Evolutionary conservation across 2,329 filamentous ascomycete genomes (phyloP), one percentile per base, ranked within the genome.

Genomic region (Fusarium torreyae): DNA sequence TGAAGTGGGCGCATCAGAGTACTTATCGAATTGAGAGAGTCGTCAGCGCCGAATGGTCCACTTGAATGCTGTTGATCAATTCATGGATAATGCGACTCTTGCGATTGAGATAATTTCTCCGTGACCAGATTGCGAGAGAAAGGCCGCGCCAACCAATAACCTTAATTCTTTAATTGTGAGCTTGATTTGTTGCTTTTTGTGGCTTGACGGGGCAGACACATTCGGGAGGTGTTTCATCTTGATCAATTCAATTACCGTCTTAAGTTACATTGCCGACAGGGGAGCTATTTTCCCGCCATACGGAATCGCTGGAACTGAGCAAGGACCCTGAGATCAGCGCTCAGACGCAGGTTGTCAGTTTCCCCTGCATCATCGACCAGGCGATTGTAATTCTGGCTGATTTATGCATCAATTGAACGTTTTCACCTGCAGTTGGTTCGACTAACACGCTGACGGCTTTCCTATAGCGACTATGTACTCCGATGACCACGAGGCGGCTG

Each of bases 261-360:
- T 51, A 20, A 7, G 63, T 66, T 54, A 36, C 56, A 66, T 45
- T 53, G 24, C 20, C 18, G 44, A 31, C 28, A 31, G 28, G 28
- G 28, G 28, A 31, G 28, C 28, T 17, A 22, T 61, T 66, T 66
- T 48, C 59, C 63, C 63, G 40, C 63, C 63, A 66, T 50, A 46
- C 49, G 49, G 34, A 39, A 26, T 6, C 11, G 5, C 18, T 33
- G 28, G 39, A 5, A 14, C 8, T 11, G 42, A 11, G 24, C 42
- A 28, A 26, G 42, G 42, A 15, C 22, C 42, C 22, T 5, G 8
- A 17, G 42, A 44, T 44, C 42, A n/a, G 42, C 42, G 13, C 15
- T 15, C 20, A 40, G 10, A 39, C 13, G 38, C 10, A 39, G 38
- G 20, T 13, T 40, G 38, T 11, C 38, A 43, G 9, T 36, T 17